Base-by-base conservation (phyloP, 148 eudicot species). In the Bassia scoparia region DNA sequence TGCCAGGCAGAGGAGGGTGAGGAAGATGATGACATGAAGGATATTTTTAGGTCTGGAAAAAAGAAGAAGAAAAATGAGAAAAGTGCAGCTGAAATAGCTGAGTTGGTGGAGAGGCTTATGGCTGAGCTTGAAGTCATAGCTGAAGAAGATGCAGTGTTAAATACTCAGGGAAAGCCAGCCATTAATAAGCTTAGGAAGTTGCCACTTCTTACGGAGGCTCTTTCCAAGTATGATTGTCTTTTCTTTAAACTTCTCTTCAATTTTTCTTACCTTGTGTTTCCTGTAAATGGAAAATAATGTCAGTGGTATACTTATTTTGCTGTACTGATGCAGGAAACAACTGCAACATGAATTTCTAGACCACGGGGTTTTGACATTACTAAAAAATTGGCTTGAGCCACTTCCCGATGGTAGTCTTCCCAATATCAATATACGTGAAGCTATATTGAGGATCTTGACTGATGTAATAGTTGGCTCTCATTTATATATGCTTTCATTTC, bases 371-470 rank as follows among this genome's bases (percentile, higher is more conserved):
- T 82, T 95, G 49, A 86, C 94, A 34, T 86, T 88, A 61, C 49
- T 95, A 72, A 91, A 86, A 77, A 95, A 81, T 75, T 95, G 99
- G 99, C 97, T 95, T 38, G 97, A 95, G 72, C 99, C 99, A 56
- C 90, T 95, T 64, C 99, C 99, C 61, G 99, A 95, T 88, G 97
- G 99, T 76, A 95, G 99, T 86, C 74, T 95, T 73, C 99, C 99
- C 34, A 95, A 92, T 76, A 95, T 92, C 71, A 95, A 95, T 81
- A 87, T 92, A 27, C 96, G 99, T 21, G 94, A 88, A 69, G 99
- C 99, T 38, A 84, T 95, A 70, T 72, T 95, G 73, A 82, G 81
- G 87, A 92, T 95, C 73, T 81, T 95, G 79, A 91, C 91, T 74
- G 99, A 95, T 76, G 99, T 95, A 92, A 73, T 68, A 54, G 54